Evolutionary conservation across 2,329 filamentous ascomycete genomes (phyloP).

Genomic region (Beauveria asiatica): DNA sequence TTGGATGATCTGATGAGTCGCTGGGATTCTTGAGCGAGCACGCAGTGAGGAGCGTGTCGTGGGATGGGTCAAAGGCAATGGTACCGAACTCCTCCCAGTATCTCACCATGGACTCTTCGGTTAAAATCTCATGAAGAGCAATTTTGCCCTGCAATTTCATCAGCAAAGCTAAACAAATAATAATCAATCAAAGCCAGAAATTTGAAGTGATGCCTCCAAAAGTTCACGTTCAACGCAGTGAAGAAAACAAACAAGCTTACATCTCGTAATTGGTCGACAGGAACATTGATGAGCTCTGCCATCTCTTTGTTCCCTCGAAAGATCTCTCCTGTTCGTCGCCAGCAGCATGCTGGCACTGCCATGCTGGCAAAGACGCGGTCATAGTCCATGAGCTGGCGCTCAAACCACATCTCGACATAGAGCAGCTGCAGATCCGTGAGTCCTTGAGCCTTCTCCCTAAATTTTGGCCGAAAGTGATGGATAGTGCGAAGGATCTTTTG

Average conservation of each 20-base stretch:
- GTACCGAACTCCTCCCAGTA: constrained; percentile 99
- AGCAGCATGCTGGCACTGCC: constrained; percentile 96
- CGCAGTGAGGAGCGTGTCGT: constrained; percentile 91
- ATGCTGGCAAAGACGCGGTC: constrained; percentile 98
- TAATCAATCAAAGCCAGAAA: background rate
- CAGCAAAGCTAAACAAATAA: background rate
- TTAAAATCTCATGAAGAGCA: constrained; percentile 89
- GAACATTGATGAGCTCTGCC: constrained; percentile 90
- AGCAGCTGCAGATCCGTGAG: constrained; percentile 92
- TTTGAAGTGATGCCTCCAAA: background rate
- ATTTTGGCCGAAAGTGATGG: constrained; percentile 89
- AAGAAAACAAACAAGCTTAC: constrained; percentile 43
- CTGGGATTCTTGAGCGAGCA: constrained; percentile 82
- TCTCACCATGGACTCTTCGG: constrained; percentile 86
- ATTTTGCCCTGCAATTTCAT: constrained; percentile 66
- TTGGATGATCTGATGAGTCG: constrained; percentile 57
- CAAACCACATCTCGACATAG: constrained; percentile 98
- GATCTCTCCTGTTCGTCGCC: constrained; percentile 93
- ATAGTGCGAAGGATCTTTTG: constrained; percentile 88
- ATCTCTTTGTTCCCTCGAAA: constrained; percentile 98
- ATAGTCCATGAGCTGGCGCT: constrained; percentile 92
- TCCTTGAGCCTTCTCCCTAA: constrained; percentile 86
- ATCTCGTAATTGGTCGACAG: constrained; percentile 83
- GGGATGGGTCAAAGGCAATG: constrained; percentile 88
- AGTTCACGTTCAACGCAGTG: background rate